Evolutionary conservation across 345 rosid species (phyloP).

Genomic region (Populus nigra): DNA sequence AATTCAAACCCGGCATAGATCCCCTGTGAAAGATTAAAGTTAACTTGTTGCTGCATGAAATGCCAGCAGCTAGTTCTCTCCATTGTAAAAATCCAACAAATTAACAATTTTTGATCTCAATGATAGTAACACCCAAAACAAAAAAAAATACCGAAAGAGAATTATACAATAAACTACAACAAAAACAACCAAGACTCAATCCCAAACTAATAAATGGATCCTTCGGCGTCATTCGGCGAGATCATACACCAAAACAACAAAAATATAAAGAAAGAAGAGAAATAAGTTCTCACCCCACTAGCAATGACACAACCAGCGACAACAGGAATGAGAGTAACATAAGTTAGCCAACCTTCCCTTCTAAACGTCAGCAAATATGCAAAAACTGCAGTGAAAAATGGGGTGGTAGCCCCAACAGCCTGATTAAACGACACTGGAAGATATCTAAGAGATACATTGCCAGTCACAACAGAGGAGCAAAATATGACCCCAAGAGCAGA

Average conservation of each 20-base stretch:
- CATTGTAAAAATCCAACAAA: neutral
- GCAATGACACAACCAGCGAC: constrained; percentile 46
- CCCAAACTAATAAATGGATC: neutral
- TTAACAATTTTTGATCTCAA: neutral
- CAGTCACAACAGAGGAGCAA: constrained; percentile 46
- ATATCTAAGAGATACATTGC: constrained; percentile 43
- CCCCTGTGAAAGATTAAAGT: neutral
- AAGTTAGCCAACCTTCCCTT: constrained; percentile 40
- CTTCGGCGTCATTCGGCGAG: neutral
- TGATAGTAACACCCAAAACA: neutral
- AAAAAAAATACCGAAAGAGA: neutral
- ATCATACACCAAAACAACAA: neutral
- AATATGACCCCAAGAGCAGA: constrained; percentile 43
- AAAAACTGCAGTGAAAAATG: constrained; percentile 45
- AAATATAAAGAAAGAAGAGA: neutral
- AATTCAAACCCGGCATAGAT: neutral
- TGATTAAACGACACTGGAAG: constrained; percentile 53
- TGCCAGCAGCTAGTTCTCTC: neutral
- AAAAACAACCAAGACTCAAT: neutral
- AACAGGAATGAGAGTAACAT: constrained; percentile 41
- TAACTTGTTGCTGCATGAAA: neutral
- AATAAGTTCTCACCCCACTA: constrained; percentile 34
- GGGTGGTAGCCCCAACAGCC: constrained; percentile 53
- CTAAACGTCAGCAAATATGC: constrained; percentile 37
- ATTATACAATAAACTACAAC: neutral